These are phyloP conservation scores for Geotrichum ghanense DNA, from an alignment of 805 yeast genomes.

Conservation along the genomic window DNA sequence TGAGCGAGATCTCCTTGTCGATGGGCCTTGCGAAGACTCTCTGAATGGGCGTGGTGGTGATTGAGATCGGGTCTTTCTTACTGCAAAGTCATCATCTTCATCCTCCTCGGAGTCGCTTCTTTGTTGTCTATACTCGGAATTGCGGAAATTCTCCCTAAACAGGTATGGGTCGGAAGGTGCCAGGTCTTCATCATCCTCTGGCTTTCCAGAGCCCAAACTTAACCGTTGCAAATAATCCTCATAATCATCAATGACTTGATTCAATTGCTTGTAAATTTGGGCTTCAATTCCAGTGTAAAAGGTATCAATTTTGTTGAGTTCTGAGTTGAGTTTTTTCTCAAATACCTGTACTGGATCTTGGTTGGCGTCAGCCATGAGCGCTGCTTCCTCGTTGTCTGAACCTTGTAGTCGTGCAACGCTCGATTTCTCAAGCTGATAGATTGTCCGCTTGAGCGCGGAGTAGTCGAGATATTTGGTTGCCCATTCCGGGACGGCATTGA, in stretches of 20 bases:
- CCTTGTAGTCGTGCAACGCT: constrained; percentile 20
- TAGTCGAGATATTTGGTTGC: constrained; percentile 84
- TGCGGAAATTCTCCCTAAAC: constrained; percentile 5
- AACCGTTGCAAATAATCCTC: constrained; percentile 39
- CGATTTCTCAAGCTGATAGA: constrained; percentile 73
- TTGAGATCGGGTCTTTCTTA: background rate
- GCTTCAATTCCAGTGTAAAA: constrained; percentile 63
- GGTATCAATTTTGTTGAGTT: constrained; percentile 60
- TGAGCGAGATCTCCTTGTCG: constrained; percentile 20
- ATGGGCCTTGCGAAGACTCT: constrained; percentile 18
- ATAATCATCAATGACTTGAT: constrained; percentile 48
- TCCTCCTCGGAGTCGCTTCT: constrained; percentile 3
- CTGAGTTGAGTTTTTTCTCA: constrained; percentile 61
- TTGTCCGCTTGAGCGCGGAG: constrained; percentile 73
- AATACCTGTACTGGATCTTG: constrained; percentile 51
- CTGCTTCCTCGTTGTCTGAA: constrained; percentile 18
- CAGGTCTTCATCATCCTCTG: background rate
- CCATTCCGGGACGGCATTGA: constrained; percentile 98
- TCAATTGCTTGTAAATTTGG: constrained; percentile 41
- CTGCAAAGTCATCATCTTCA: constrained; percentile 1
- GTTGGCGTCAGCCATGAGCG: constrained; percentile 24
- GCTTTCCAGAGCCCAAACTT: constrained; percentile 3
- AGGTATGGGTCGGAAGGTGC: background rate
- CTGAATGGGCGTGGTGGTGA: constrained; percentile 1
- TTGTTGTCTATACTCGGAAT: constrained; percentile 5